phyloP scores from a whole-genome alignment of 2,329 filamentous ascomycete genomes.

The Aspergillus sp. region DNA sequence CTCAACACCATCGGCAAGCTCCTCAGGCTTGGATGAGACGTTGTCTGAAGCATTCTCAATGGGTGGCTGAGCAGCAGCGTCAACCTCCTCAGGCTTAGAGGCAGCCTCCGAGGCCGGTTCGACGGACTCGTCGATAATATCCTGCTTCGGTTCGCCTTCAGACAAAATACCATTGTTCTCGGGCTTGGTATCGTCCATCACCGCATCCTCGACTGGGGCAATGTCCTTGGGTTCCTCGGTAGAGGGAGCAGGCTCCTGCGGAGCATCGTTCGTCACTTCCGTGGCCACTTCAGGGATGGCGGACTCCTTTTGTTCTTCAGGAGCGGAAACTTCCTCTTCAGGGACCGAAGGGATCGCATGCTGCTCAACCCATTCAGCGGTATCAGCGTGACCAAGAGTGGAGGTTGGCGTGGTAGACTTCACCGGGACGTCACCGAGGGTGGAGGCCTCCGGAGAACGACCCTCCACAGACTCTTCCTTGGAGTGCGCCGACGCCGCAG shows the following conservation, averaged over 20 bases:
- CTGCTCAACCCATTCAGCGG: slow-evolving; percentile 5
- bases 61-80: background rate
- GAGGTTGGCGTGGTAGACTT: background rate
- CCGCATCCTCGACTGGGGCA: background rate
- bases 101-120: background rate
- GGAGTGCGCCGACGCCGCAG: background rate
- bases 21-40: background rate
- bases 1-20: background rate
- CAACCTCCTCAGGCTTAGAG: background rate
- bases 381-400: background rate
- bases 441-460: background rate
- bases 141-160: background rate
- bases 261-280: background rate
- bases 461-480: slow-evolving; percentile 1
- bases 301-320: background rate
- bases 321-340: slow-evolving; percentile 1
- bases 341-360: slow-evolving; percentile 2
- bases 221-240: background rate
- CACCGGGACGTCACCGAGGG: background rate
- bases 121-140: background rate
- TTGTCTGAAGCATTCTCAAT: background rate
- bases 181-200: background rate
- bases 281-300: background rate
- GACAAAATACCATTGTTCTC: background rate
- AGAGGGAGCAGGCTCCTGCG: background rate